Evolutionary conservation across 345 rosid species (phyloP), one percentile per base, ranked within the genome.

Genomic region (Corymbia maculata): DNA sequence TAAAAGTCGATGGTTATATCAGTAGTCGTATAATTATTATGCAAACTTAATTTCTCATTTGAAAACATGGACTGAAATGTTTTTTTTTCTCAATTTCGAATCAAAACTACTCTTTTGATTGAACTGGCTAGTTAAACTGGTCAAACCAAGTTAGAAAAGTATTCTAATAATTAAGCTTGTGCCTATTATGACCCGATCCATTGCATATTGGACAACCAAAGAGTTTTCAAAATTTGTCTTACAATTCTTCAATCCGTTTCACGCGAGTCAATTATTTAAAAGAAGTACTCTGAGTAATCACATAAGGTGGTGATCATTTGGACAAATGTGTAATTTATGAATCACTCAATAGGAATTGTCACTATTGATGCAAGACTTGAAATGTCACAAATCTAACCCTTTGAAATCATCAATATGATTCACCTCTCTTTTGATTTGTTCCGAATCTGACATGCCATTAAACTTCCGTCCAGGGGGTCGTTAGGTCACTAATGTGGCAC

Each of bases 391-490:
- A 59, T 59, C 1, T 28, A 12, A 59, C 16, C 1, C 28, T 59
- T 26, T 26, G 68, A 59, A 0, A 26, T 59, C 8, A 10, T 59
- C 2, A 53, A 8, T 53, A 7, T 5, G 0, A 59, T 59, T 22
- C 0, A 24, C 0, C 0, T 59, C 24, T 59, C 14, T 53, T 53
- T 53, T 21, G 59, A 53, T 17, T 53, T 4, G 5, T 53, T 53
- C 0, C 11, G 11, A 53, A 53, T 53, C 26, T 53, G 21, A 21
- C 8, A 55, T 21, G 61, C 5, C 24, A 2, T 55, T 55, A 55
- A 22, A 55, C 28, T 55, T 1, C 61, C 0, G 1, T 55, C 61
- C 24, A 9, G 28, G 61, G 28, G 61, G 61, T 55, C 28, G 1
- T 55, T 55, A 21, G 61, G 61, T 12, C 28, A 22, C 61, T 55